Percentiles rank a stretch among this genome's conserved stretches.
These are phyloP conservation scores for Agarophyton chilense DNA, from an alignment of 23 red algal species.

Conservation along the genomic window DNA sequence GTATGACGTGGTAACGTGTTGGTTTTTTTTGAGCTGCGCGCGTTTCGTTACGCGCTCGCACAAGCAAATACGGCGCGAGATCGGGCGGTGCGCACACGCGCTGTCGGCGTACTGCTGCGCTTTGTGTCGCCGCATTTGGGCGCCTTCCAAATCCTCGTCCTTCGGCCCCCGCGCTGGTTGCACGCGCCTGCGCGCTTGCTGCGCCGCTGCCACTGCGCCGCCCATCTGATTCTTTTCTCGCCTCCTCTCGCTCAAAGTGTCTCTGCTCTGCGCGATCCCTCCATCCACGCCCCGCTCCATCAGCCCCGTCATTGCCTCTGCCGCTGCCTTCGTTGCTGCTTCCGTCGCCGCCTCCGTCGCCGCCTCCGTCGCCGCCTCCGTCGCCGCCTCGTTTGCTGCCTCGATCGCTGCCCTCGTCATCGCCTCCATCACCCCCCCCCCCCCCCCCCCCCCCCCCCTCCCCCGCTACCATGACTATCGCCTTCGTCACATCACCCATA, in stretches of 20 bases:
- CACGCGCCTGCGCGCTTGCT: background rate
- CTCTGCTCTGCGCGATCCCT: too few species aligned
- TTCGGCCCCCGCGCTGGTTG: background rate
- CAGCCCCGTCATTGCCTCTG: too few species aligned
- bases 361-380: too few species aligned
- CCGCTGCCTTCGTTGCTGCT: too few species aligned
- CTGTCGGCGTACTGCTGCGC: too few species aligned
- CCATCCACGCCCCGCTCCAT: too few species aligned
- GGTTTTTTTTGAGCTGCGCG: too few species aligned
- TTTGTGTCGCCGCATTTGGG: background rate
- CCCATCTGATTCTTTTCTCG: background rate
- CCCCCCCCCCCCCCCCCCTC: background rate
- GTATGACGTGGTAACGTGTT: too few species aligned
- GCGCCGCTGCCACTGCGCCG: background rate
- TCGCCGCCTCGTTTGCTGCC: too few species aligned
- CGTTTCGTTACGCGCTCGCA: too few species aligned
- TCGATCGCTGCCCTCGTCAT: too few species aligned
- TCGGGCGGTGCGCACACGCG: background rate
- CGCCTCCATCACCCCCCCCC: background rate
- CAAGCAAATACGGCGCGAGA: background rate
- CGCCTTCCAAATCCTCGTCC: background rate
- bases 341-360: too few species aligned
- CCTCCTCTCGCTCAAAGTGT: background rate
- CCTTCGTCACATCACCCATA: conserved; percentile 6
- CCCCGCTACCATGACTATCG: background rate